Evolutionary conservation across 306 rosid species (phyloP), one percentile per base, ranked within the genome.

Genomic region (Castanea sativa): DNA sequence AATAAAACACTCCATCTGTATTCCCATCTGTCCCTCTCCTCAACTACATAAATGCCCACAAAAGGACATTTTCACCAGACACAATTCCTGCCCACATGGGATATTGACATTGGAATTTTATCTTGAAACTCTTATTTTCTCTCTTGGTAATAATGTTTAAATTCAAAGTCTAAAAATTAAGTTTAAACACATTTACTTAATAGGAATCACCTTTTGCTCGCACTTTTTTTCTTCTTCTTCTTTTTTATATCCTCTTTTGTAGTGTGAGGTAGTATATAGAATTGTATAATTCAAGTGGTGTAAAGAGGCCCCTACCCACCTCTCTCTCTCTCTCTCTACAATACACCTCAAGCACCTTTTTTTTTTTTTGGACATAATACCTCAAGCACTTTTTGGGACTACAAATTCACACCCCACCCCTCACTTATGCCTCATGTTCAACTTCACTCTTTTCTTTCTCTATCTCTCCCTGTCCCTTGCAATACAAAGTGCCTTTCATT

Each of bases 381-480:
- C 78, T 32, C 53, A 21, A 8, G 61, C 85, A 81, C 92, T 87
- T 91, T 87, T 85, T 49, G 77, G 82, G 75, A 85, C 98, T 94
- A 94, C 90, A 94, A 94, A 94, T 94, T 83, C 90, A 73, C 82
- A 35, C 76, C 77, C 83, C 80, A 43, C 51, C 79, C 84, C 55
- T 74, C 87, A 60, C 85, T 85, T 83, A 88, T 84, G 71, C 61
- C 77, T 73, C 94, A 86, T 79, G 53, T 20, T 73, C 87, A 83
- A 49, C 77, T 19, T 61, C 43, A 15, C 59, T 63, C 27, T 27
- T 15, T 72, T 29, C 72, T 49, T 51, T 57, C 23, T 80, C 25
- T 59, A 55, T 61, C 73, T 30, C 57, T n/a, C 76, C 41, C 79
- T 71, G 53, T 41, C 45, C 70, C 41, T 67, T 57, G 29, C 13